These are phyloP conservation scores for Flaveria trinervia DNA, from an alignment of 129 eudicot genomes.

Conservation along the genomic window DNA sequence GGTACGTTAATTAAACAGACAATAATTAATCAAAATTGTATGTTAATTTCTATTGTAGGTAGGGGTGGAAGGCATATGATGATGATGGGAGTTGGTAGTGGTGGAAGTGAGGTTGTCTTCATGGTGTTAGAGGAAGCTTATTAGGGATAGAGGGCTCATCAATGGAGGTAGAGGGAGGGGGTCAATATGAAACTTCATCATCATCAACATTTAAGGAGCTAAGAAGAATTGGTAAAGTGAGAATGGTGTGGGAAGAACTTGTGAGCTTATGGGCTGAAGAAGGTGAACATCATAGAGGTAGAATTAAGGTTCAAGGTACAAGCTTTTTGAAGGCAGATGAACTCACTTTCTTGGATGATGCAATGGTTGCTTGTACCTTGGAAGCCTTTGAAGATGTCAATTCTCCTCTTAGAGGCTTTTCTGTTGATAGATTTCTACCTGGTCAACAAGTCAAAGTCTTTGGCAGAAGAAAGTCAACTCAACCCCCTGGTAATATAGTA, in stretches of 20 bases:
- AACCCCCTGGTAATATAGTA: not conserved
- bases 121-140: slow-evolving; percentile 44
- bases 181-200: slow-evolving; percentile 35
- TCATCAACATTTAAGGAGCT: slow-evolving; percentile 41
- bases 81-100: slow-evolving; percentile 32
- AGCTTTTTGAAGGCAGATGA: slow-evolving; percentile 77
- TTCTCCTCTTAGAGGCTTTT: slow-evolving; percentile 61
- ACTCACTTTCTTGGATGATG: slow-evolving; percentile 67
- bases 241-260: slow-evolving; percentile 86
- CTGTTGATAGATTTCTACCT: slow-evolving; percentile 72
- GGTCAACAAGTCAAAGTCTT: slow-evolving; percentile 83
- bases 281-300: slow-evolving; percentile 72
- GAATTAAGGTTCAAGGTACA: slow-evolving; percentile 66
- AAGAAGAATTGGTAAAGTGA: slow-evolving; percentile 61
- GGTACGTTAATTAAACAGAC: no score
- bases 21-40: no score
- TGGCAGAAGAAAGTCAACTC: slow-evolving; percentile 65
- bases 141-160: slow-evolving; percentile 50
- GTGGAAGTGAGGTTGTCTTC: slow-evolving; percentile 34
- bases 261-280: slow-evolving; percentile 87
- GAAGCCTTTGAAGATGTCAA: slow-evolving; percentile 69
- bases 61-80: slow-evolving; percentile 54
- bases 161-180: slow-evolving; percentile 28
- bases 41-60: slow-evolving; percentile 27
- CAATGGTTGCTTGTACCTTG: slow-evolving; percentile 77